Percentiles rank a stretch among this genome's conserved stretches.
Conservation (phyloP, 805 yeast genomes). For the Starmerella riodocensis region DNA sequence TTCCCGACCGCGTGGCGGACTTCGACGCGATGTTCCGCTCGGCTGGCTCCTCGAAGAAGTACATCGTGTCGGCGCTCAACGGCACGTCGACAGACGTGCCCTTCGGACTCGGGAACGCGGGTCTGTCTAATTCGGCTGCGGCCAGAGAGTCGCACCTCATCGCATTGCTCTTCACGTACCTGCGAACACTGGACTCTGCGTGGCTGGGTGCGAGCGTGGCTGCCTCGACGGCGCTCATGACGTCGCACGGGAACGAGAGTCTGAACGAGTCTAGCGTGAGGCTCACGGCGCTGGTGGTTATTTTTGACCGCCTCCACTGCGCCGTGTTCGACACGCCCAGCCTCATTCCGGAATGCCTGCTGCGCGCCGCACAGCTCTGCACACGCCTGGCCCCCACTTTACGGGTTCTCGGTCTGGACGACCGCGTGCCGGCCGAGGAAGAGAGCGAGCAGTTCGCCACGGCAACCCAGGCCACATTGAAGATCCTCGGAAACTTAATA, state of each 20-base stretch:
- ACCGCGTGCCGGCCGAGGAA: too few species aligned
- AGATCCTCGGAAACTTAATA: conserved; percentile 5
- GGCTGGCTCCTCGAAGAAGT: conserved; percentile 19
- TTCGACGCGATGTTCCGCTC: conserved; percentile 23
- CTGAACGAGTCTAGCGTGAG: conserved; percentile 5
- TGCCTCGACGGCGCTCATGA: conserved; percentile 14
- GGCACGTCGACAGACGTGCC: conserved; percentile 14
- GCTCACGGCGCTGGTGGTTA: conserved; percentile 18
- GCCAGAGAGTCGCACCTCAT: conserved; percentile 25
- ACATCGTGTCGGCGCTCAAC: conserved; percentile 22
- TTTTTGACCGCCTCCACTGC: conserved; percentile 14
- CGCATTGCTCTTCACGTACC: conserved; percentile 27
- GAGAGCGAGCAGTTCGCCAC: conserved; percentile 2
- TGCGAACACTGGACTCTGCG: conserved; percentile 23
- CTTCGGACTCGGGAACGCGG: conserved; percentile 6
- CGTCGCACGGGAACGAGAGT: neutral
- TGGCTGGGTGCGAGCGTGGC: conserved; percentile 31
- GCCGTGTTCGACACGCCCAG: conserved; percentile 8
- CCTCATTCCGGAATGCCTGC: conserved; percentile 10
- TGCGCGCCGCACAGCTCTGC: conserved; percentile 4
- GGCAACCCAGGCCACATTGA: conserved; percentile 8
- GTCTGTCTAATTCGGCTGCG: conserved; percentile 9
- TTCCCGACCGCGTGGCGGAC: conserved; percentile 27
- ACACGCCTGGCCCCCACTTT: conserved; percentile 8
- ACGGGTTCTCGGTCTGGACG: conserved; percentile 1